Evolutionary conservation across 768 basidiomycete species (phyloP), one percentile per base, ranked within the genome.

Genomic region (Rhodotorula taiwanensis): DNA sequence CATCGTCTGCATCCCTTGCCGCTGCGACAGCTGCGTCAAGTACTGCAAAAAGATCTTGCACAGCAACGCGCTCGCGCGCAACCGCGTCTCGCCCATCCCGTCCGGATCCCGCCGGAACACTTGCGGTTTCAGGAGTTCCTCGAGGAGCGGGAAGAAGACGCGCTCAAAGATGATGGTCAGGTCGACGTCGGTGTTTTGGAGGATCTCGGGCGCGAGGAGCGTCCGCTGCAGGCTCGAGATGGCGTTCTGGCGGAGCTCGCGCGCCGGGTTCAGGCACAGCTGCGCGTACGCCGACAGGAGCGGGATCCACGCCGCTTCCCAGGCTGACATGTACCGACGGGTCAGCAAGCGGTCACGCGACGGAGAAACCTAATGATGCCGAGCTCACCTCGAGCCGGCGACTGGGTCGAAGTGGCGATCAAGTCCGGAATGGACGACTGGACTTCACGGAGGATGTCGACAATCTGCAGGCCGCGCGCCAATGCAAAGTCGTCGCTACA

Each of bases 21-120:
- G 60, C 55, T 71, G 67, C n/a, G 60, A 59, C 31, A 70, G 53
- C 52, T 74, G 68, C 25, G 62, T 59, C 20, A 75, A 69, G 62
- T 91, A 87, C 71, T 94, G 90, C 82, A 98, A 87, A 78, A 99
- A 98, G 16, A 85, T 83, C 78, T 95, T 95, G 81, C 92, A 95
- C 30, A 68, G 44, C 59, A 98, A 77, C n/a, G 87, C 88, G 33
- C 86, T 87, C 7, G 88, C 92, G 33, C 89, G 82, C 39, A 97
- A 75, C 6, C 94, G 83, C 13, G 89, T 93, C 77, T 98, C 94
- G 6, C 86, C 83, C 84, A 97, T 88, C 33, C 89, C 91, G 21
- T 67, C 72, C 0, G 88, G 86, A 74, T 95, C 93, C 28, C 85
- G 80, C 53, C 82, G 78, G 74, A 84, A 84, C 23, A 87, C 83